Evolutionary conservation across 768 basidiomycete genomes (phyloP), one percentile per base, ranked within the genome.

Genomic region (Terana coerulea): DNA sequence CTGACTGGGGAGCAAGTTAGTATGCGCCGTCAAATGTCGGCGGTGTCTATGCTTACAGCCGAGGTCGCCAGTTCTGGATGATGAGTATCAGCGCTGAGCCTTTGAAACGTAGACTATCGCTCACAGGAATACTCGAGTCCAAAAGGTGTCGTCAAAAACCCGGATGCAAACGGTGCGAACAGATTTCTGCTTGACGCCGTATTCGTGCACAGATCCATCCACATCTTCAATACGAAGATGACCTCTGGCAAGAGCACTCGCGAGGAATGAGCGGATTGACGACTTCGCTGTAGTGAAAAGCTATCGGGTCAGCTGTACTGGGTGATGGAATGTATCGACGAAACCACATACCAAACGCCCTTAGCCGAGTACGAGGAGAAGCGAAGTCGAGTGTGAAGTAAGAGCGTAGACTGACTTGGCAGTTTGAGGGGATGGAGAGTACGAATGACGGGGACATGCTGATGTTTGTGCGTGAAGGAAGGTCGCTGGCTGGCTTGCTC

Each of bases 121-220:
- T 59, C 41, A 69, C 67, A 65, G 41, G 24, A 72, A 61, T 8
- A 72, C 59, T 24, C 66, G 64, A 1, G 58, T 60, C 69, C 70
- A 72, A 49, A 71, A 71, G 31, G 59, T 52, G 10, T 66, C 63
- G 49, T 60, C 59, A 28, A 63, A 33, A 22, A 72, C 68, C 11
- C 47, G 53, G 30, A 71, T 44, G 30, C 44, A 59, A 17, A 66
- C 61, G 19, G 24, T 24, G 44, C 41, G 47, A 1, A 25, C 34
- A n/a, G 49, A 42, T n/a, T 60, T 47, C 25, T 52, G 34, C 1
- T 40, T 44, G n/a, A 28, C 31, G 3, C 69, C 69, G 49, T 61
- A 69, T 41, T 44, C 41, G 34, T 60, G 58, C n/a, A 57, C 39
- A 24, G n/a, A n/a, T n/a, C 45, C 58, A 9, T 57, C 59, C 24